Percentiles rank a stretch among this genome's conserved stretches.
Conservation (phyloP, 768 basidiomycete genomes). For the Lactifluus hygrophoroides region DNA sequence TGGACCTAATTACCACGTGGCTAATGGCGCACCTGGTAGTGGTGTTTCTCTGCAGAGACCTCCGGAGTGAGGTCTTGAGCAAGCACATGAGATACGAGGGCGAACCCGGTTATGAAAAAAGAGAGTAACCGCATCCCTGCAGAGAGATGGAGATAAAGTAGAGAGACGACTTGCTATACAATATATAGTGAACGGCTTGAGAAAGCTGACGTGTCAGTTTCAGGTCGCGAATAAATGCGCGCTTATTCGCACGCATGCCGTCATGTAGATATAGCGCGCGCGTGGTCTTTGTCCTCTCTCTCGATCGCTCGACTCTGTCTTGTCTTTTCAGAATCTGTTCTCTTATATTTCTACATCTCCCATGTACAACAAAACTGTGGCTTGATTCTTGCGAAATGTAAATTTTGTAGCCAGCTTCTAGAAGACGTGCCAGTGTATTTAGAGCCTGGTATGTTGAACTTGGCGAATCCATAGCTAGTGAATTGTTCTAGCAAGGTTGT, state of each 20-base stretch:
- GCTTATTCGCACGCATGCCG: neutral
- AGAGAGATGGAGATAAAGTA: neutral
- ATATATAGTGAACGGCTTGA: neutral
- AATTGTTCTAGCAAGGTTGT: too few species aligned
- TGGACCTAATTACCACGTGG: neutral
- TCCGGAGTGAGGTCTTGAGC: constrained; percentile 32
- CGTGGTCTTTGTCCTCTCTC: too few species aligned
- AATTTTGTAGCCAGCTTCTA: too few species aligned
- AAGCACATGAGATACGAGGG: constrained; percentile 36
- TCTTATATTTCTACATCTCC: too few species aligned
- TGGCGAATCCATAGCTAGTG: too few species aligned
- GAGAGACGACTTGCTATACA: neutral
- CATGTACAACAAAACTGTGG: too few species aligned
- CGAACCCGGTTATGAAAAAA: constrained; percentile 36
- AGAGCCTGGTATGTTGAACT: too few species aligned
- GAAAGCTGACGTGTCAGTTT: constrained; percentile 16
- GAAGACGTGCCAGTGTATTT: too few species aligned
- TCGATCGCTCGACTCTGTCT: too few species aligned
- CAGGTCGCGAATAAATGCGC: neutral
- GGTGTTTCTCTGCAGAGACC: constrained; percentile 44
- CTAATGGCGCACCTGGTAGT: constrained; percentile 49
- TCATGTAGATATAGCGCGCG: too few species aligned
- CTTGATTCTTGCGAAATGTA: too few species aligned
- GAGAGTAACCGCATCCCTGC: constrained; percentile 45
- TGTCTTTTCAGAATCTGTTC: too few species aligned